Evolutionary conservation across 495 filamentous ascomycete genomes (phyloP).

Genomic region (Letharia lupina): DNA sequence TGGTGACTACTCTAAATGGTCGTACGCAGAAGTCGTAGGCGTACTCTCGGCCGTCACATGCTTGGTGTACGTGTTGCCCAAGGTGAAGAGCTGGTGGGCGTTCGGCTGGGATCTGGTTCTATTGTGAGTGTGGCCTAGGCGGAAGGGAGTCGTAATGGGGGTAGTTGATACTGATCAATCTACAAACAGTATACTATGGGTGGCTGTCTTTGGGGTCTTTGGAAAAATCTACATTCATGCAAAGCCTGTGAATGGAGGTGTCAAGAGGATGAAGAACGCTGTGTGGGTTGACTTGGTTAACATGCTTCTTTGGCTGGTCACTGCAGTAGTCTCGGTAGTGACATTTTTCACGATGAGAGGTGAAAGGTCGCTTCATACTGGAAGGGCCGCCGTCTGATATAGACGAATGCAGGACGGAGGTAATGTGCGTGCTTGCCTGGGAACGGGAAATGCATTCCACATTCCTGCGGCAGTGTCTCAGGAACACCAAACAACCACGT

Average conservation of each 20-base stretch:
- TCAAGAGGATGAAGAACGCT: constrained; percentile 73
- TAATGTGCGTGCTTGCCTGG: too few relatives aligned
- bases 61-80: constrained; percentile 54
- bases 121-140: constrained; percentile 33
- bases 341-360: constrained; percentile 28
- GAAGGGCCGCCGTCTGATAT: constrained; percentile 23
- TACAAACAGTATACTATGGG: constrained; percentile 52
- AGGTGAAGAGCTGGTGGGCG: constrained; percentile 44
- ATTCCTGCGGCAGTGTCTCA: neutral
- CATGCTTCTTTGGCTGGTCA: constrained; percentile 62
- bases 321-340: constrained; percentile 36
- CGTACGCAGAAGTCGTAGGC: constrained; percentile 62
- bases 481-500: neutral
- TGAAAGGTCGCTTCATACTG: constrained; percentile 23
- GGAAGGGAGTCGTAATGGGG: constrained; percentile 1
- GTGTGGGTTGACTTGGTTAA: constrained; percentile 76
- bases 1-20: constrained; percentile 58
- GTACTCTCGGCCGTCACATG: constrained; percentile 52
- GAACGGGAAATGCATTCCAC: neutral
- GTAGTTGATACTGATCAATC: neutral
- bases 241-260: constrained; percentile 48
- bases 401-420: neutral
- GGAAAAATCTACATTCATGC: constrained; percentile 69
- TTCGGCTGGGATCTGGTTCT: constrained; percentile 65
- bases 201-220: constrained; percentile 74